phyloP scores from a whole-genome alignment of 2,329 filamentous ascomycete species.

The Talaromyces sp. region DNA sequence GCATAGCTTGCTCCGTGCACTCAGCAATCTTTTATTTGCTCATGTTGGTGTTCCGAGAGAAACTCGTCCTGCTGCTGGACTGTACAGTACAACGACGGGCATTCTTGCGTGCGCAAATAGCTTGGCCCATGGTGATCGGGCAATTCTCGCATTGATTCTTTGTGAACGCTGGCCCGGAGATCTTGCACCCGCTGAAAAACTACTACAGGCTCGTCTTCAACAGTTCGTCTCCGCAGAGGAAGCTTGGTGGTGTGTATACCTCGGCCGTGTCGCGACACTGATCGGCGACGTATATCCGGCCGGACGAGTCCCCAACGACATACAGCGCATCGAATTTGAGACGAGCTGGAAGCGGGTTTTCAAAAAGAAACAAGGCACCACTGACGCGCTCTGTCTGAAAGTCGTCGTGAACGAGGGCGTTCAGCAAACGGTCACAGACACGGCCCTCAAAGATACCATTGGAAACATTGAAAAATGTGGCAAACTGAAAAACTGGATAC shows the following conservation, averaged over 20 bases:
- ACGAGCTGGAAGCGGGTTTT: constrained; percentile 38
- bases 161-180: constrained; percentile 69
- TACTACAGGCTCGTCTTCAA: constrained; percentile 50
- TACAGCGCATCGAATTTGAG: constrained; percentile 34
- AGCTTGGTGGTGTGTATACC: constrained; percentile 61
- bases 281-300: constrained; percentile 57
- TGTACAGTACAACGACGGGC: constrained; percentile 67
- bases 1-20: constrained; percentile 46
- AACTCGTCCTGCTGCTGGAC: constrained; percentile 56
- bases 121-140: constrained; percentile 65
- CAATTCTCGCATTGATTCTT: constrained; percentile 63
- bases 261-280: constrained; percentile 55
- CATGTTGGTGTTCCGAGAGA: constrained; percentile 49
- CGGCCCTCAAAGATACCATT: constrained; percentile 36
- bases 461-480: constrained; percentile 48
- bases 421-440: constrained; percentile 25
- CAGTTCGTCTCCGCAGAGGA: constrained; percentile 49
- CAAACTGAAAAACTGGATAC: constrained; percentile 54
- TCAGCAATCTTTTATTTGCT: constrained; percentile 55
- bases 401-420: constrained; percentile 38
- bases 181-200: constrained; percentile 52
- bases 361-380: constrained; percentile 33
- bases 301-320: constrained; percentile 34
- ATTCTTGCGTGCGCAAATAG: constrained; percentile 64
- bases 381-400: constrained; percentile 39